These are phyloP conservation scores for Lactarius tabidus DNA, from an alignment of 768 basidiomycete species.

Conservation along the genomic window DNA sequence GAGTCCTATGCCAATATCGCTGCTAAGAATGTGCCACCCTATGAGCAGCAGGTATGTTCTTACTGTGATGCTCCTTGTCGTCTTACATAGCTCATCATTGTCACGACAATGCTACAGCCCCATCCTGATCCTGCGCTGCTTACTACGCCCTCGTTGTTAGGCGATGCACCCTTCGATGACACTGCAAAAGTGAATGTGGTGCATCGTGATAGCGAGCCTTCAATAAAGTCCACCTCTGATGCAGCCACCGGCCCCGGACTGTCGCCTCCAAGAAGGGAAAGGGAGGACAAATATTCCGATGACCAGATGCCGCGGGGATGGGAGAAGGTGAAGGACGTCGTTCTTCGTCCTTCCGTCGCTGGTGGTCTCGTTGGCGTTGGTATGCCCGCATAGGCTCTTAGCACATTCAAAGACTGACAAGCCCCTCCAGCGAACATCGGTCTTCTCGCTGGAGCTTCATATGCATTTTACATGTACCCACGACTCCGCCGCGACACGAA, in stretches of 20 bases:
- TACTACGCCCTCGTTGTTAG: slow-evolving; percentile 42
- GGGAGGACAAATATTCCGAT: slow-evolving; percentile 36
- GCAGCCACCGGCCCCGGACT: not conserved
- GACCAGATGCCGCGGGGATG: slow-evolving; percentile 53
- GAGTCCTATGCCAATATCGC: slow-evolving; percentile 10
- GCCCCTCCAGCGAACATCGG: slow-evolving; percentile 60
- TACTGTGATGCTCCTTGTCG: not conserved
- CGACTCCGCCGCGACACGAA: slow-evolving; percentile 54
- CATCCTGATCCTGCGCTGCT: slow-evolving; percentile 61
- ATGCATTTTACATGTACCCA: slow-evolving; percentile 59
- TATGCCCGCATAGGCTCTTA: slow-evolving; percentile 33
- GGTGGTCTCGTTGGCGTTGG: slow-evolving; percentile 70
- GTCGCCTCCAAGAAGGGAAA: not conserved
- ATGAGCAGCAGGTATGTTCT: slow-evolving; percentile 1
- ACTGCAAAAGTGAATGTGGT: slow-evolving; percentile 56
- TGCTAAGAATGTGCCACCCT: not conserved
- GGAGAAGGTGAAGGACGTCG: slow-evolving; percentile 46
- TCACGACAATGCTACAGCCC: slow-evolving; percentile 38
- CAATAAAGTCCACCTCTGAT: slow-evolving; percentile 37
- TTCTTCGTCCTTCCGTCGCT: slow-evolving; percentile 64
- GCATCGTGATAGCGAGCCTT: slow-evolving; percentile 36
- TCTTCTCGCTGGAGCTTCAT: slow-evolving; percentile 56
- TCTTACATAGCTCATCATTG: slow-evolving; percentile 11
- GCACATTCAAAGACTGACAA: not conserved
- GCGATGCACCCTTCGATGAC: slow-evolving; percentile 40